Evolutionary conservation across 1,284 basidiomycete species (phyloP).

Genomic region (Microstroma glucosiphilum): DNA sequence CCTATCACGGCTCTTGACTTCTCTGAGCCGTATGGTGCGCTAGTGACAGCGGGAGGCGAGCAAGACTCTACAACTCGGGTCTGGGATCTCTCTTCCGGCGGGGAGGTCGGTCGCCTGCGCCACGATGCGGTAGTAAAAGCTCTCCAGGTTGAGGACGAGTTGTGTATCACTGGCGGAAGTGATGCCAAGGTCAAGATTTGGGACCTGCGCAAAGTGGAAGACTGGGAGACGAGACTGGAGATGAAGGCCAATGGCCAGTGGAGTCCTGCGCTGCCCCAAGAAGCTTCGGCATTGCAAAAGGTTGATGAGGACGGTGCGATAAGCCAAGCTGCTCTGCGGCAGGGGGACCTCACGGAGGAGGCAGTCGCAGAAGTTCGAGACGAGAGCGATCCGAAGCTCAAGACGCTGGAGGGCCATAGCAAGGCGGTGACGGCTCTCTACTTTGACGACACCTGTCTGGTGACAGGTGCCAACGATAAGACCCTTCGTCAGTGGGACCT

Average conservation of each 20-base stretch:
- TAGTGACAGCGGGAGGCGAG: constrained; percentile 65
- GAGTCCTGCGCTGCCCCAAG: constrained; percentile 10
- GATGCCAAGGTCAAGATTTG: constrained; percentile 65
- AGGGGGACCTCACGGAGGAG: constrained; percentile 21
- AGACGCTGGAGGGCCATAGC: constrained; percentile 80
- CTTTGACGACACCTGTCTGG: constrained; percentile 88
- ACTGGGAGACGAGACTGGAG: constrained; percentile 33
- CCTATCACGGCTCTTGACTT: constrained; percentile 87
- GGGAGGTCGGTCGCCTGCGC: constrained; percentile 45
- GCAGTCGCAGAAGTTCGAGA: constrained; percentile 35
- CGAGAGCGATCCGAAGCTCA: constrained; percentile 59
- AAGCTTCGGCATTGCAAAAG: constrained; percentile 15
- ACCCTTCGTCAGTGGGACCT: constrained; percentile 98
- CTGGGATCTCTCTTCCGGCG: constrained; percentile 73
- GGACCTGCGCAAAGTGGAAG: constrained; percentile 46
- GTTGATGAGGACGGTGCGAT: constrained; percentile 20
- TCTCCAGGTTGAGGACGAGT: constrained; percentile 83
- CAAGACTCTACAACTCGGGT: constrained; percentile 61
- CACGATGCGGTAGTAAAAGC: constrained; percentile 63
- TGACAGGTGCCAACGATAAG: constrained; percentile 95
- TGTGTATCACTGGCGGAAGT: constrained; percentile 82
- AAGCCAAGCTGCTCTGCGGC: constrained; percentile 24
- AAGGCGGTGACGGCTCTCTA: constrained; percentile 87
- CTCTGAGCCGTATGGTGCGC: constrained; percentile 88
- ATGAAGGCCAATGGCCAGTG: constrained; percentile 32